phyloP scores from a whole-genome alignment of 176 grass and related monocot species.

The Oryza punctata region DNA sequence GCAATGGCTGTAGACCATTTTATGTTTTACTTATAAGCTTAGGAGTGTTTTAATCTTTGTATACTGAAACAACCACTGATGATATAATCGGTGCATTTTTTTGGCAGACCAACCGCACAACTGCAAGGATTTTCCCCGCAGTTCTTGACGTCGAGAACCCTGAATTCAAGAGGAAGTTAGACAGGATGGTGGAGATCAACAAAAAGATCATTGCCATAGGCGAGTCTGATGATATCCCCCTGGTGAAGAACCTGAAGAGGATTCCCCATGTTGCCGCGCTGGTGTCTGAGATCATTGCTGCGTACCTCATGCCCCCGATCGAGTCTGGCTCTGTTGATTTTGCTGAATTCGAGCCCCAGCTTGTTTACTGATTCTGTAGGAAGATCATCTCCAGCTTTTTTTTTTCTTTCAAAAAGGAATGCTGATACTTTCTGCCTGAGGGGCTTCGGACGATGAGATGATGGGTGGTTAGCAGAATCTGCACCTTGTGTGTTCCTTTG shows the following conservation, averaged over 20 bases:
- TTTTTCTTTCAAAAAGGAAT: conserved; percentile 26
- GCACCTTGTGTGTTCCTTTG: conserved; percentile 43
- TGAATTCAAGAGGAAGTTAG: conserved; percentile 97
- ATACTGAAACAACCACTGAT: background rate
- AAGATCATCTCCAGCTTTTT: conserved; percentile 10
- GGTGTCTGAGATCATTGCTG: conserved; percentile 76
- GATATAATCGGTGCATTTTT: conserved; percentile 14
- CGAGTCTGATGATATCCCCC: conserved; percentile 49
- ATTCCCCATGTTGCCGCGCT: conserved; percentile 76
- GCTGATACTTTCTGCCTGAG: conserved; percentile 18
- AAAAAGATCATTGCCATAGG: conserved; percentile 59
- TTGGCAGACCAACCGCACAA: conserved; percentile 87
- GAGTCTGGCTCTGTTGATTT: conserved; percentile 93
- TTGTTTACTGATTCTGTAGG: conserved; percentile 78
- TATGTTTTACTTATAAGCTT: background rate
- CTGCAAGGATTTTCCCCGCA: conserved; percentile 93
- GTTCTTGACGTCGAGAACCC: conserved; percentile 92
- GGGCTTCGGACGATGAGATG: conserved; percentile 34
- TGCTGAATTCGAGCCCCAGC: conserved; percentile 83
- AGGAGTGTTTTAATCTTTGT: background rate
- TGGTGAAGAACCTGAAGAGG: conserved; percentile 91
- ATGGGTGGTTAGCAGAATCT: conserved; percentile 31
- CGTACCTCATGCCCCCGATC: conserved; percentile 89
- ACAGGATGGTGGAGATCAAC: conserved; percentile 84
- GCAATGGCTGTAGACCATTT: background rate